Percentiles rank a stretch among this genome's conserved stretches.
Evolutionary conservation across 352 stramenopile genomes (phyloP).

Genomic region (Elongisporangium undulatum): DNA sequence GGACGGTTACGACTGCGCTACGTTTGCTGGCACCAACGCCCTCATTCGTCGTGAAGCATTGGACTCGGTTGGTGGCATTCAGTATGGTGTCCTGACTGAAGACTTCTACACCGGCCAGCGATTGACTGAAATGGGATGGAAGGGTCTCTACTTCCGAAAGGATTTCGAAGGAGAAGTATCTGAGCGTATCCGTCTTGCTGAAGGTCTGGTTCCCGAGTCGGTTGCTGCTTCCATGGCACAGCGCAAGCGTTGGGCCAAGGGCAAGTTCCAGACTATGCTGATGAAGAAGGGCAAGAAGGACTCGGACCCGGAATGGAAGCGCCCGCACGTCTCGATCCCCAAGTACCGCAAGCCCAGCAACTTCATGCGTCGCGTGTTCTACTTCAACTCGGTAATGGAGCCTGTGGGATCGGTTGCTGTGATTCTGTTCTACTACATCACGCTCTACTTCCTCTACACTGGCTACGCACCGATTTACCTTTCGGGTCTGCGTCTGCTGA

Average conservation of each 20-base stretch:
- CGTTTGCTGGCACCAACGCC: slow-evolving; percentile 77
- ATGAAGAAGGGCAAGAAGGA: slow-evolving; percentile 84
- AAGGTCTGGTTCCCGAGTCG: slow-evolving; percentile 77
- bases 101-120: slow-evolving; percentile 78
- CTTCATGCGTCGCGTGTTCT: slow-evolving; percentile 84
- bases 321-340: slow-evolving; percentile 58
- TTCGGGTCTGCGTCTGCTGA: slow-evolving; percentile 59
- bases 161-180: slow-evolving; percentile 77
- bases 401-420: slow-evolving; percentile 70
- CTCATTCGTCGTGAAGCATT: slow-evolving; percentile 79
- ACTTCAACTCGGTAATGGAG: slow-evolving; percentile 81
- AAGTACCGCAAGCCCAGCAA: slow-evolving; percentile 79
- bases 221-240: slow-evolving; percentile 73
- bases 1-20: slow-evolving; percentile 80
- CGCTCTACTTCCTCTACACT: slow-evolving; percentile 84
- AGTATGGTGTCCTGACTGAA: slow-evolving; percentile 83
- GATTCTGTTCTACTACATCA: slow-evolving; percentile 84
- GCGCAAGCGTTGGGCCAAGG: slow-evolving; percentile 81
- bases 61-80: slow-evolving; percentile 81
- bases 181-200: slow-evolving; percentile 73
- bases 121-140: slow-evolving; percentile 79
- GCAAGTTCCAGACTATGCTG: slow-evolving; percentile 78
- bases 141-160: slow-evolving; percentile 84
- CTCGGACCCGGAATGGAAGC: slow-evolving; percentile 78
- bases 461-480: slow-evolving; percentile 82